Evolutionary conservation across 2,329 filamentous ascomycete species (phyloP), one percentile per base, ranked within the genome.

Genomic region (Claviceps monticola): DNA sequence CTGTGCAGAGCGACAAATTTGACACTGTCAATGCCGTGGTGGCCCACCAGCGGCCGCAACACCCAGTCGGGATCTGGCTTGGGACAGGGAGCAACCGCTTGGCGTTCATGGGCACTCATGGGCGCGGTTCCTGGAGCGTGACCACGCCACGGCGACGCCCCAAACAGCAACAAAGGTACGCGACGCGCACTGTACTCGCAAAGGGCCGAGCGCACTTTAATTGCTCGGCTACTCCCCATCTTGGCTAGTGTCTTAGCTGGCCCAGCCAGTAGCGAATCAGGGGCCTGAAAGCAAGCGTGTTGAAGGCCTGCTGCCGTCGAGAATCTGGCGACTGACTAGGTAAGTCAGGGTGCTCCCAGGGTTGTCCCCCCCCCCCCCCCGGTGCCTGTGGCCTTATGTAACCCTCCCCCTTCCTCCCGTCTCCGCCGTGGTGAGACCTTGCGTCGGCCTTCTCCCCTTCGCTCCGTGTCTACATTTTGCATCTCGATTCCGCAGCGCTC

Each of bases 381-480:
- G n/a, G 26, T 34, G 29, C 29, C 9, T 34, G 29, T 34, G 29
- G 8, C 45, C 49, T 37, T 34, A 36, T 44, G n/a, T 34, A 14
- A 36, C 26, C 44, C n/a, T 7, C 50, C 49, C 39, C 53, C 41
- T 37, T 52, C 42, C 23, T 41, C 41, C 43, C 46, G 55, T 49
- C 53, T 53, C 55, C 51, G 55, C 54, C 42, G 8, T 42, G 45
- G 54, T 55, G 53, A 55, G 53, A 57, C 56, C 53, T 34, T 54
- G 54, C 52, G 38, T 46, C 46, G 55, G 50, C 54, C 39, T 48
- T 55, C 50, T 51, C 46, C 54, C 46, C 52, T 49, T 55, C 51
- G 47, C 52, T 41, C 51, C 39, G 48, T 49, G 23, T 49, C 43
- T 49, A 46, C 47, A 37, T 21, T 34, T 37, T 34, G 34, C 36